A percentile compares a stretch with the other conserved stretches of the same genome.
Evolutionary conservation across 2,329 filamentous ascomycete genomes (phyloP).

Genomic region (Fonsecaea pedrosoi): DNA sequence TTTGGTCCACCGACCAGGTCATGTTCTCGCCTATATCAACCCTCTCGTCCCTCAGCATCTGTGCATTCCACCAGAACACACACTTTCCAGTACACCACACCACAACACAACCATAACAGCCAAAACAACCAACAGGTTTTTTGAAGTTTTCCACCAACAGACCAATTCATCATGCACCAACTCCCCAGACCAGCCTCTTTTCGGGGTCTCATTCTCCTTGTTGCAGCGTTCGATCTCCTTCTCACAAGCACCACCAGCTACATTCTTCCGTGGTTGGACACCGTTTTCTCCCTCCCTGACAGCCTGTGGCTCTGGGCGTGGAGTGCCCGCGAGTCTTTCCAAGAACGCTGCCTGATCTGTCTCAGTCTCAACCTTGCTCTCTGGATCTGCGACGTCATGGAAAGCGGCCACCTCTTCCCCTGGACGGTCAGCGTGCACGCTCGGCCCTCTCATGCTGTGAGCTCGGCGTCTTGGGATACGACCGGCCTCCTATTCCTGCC

Average conservation of each 20-base stretch:
- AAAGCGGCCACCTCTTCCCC: background rate
- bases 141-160: background rate
- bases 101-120: background rate
- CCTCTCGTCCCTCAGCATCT: background rate
- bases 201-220: conserved; percentile 5
- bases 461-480: background rate
- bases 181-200: conserved; percentile 1
- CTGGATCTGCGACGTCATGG: background rate
- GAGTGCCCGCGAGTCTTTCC: background rate
- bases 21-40: conserved; percentile 2
- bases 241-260: background rate
- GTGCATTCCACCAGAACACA: background rate
- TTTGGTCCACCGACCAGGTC: background rate
- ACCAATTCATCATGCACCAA: background rate
- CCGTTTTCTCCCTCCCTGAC: background rate
- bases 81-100: background rate
- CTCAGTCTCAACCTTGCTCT: background rate
- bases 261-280: background rate
- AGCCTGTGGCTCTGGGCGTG: background rate
- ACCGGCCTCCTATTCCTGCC: background rate
- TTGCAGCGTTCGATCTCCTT: background rate
- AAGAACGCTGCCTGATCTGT: background rate
- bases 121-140: no score
- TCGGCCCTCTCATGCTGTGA: background rate
- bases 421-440: background rate